Evolutionary conservation across 352 stramenopile species (phyloP), one percentile per base, ranked within the genome.

Genomic region (Thraustochytrium sp.): DNA sequence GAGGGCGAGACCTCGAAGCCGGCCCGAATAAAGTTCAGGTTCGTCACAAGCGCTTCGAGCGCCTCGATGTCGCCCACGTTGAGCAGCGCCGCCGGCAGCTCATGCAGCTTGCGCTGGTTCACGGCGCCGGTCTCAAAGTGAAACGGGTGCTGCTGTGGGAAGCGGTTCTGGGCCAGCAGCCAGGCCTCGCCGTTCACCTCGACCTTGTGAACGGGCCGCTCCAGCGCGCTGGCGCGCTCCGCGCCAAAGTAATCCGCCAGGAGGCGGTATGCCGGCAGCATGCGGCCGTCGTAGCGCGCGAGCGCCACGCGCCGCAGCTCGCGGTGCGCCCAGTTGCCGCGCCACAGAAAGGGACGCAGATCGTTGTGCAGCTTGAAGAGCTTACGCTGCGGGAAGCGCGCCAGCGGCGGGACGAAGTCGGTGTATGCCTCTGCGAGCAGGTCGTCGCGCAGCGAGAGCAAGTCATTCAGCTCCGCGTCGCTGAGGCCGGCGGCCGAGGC

Each of bases 131-230:
- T 61, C 68, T 54, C 62, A 26, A 63, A 53, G 2, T 18, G 34
- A 26, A 65, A 80, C 5, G 68, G 68, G 26, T 80, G 68, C 23
- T 2, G 36, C 68, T 46, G 18, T 26, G 68, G 42, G 13, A 63
- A 63, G 13, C 68, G 68, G 31, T 64, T 42, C 36, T 42, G 31
- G 3, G 68, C n/a, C 34, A 80, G 2, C 21, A 72, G 0, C 68
- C 68, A 80, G n/a, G 1, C 5, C 68, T 80, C 48, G 37, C 68
- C 68, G 31, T 75, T 80, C 13, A 80, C 53, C 68, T 80, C 40
- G 49, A 21, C 23, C 46, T 64, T 64, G 48, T 38, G 46, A 18
- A 49, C 36, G 34, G 59, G 59, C 8, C 59, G 53, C 48, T 64
- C 31, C 5, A 63, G 42, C 37, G 51, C 34, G 37, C 29, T 26